phyloP scores from a whole-genome alignment of 345 rosid genomes.

The Acer negundo region DNA sequence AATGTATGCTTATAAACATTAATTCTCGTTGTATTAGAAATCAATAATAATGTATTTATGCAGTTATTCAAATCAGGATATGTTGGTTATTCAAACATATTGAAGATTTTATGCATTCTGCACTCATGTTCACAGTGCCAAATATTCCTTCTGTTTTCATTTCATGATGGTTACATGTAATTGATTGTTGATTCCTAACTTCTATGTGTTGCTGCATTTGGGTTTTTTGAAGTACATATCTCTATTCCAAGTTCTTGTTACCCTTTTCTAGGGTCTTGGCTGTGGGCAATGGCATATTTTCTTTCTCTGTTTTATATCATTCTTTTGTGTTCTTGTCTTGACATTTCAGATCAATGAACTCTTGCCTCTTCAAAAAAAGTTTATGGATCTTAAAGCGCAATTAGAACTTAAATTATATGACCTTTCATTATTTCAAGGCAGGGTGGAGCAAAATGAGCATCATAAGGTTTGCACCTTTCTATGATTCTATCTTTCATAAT shows the following conservation, averaged over 20 bases:
- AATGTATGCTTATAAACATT: background rate
- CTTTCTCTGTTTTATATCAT: background rate
- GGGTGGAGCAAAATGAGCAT: constrained; percentile 97
- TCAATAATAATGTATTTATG: background rate
- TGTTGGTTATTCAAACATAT: background rate
- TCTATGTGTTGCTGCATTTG: background rate
- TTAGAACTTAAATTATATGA: constrained; percentile 88
- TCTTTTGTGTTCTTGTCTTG: constrained; percentile 29
- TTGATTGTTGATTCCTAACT: constrained; percentile 5
- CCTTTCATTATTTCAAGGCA: constrained; percentile 79
- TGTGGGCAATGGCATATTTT: background rate
- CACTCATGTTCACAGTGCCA: background rate
- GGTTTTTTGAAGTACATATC: too few species aligned
- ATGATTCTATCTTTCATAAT: background rate
- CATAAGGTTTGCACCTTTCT: constrained; percentile 67
- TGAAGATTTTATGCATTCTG: background rate
- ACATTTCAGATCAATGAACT: constrained; percentile 75
- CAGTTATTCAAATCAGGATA: background rate
- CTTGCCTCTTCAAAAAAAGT: constrained; percentile 73
- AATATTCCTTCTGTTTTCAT: background rate
- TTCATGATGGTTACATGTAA: background rate
- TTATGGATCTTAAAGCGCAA: constrained; percentile 66
- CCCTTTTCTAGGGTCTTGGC: background rate
- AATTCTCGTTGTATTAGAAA: background rate
- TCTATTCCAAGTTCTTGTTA: background rate